Evolutionary conservation across 352 stramenopile genomes (phyloP), one percentile per base, ranked within the genome.

Genomic region (Pythium periplocum): DNA sequence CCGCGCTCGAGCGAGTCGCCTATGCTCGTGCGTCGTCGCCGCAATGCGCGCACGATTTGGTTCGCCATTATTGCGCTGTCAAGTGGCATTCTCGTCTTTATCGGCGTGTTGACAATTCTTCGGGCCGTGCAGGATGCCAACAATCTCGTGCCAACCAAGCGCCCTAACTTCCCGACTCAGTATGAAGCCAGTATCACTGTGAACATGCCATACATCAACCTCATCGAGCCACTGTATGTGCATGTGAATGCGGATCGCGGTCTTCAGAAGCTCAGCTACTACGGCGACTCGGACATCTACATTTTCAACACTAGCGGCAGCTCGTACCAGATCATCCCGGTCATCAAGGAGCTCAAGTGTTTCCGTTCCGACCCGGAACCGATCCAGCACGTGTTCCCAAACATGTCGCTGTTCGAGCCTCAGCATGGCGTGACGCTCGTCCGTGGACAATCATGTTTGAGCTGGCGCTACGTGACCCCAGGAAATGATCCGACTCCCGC

Each of bases 171-270:
- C 51, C 83, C 86, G 17, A 73, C 57, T n/a, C 81, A 92, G 56
- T 96, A 94, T 54, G 83, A 95, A 65, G 86, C 85, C 51, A 95
- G 83, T 30, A 56, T 96, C 12, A 93, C 78, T 0, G 76, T 96
- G 53, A 83, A 89, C 59, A 91, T 96, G 79, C 84, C 86, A 1
- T 96, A 96, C 56, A 92, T 94, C 47, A 66, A 92, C 55, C 83
- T 96, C 55, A 72, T 91, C 5, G 86, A 96, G 62, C 86, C 86
- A 4, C 62, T 96, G 30, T 93, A 92, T 60, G 84, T 93, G 9
- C 82, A 95, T 48, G 68, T 93, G 36, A 78, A 95, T 53, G 80
- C 84, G 51, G 40, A 42, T 4, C 81, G 75, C 30, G 82, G 84
- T 1, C 67, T 91, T 6, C 82, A 95, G 66, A 90, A 90, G 53